phyloP scores from a whole-genome alignment of 2,329 filamentous ascomycete genomes.

The Lecanoromycetidae sp. region DNA sequence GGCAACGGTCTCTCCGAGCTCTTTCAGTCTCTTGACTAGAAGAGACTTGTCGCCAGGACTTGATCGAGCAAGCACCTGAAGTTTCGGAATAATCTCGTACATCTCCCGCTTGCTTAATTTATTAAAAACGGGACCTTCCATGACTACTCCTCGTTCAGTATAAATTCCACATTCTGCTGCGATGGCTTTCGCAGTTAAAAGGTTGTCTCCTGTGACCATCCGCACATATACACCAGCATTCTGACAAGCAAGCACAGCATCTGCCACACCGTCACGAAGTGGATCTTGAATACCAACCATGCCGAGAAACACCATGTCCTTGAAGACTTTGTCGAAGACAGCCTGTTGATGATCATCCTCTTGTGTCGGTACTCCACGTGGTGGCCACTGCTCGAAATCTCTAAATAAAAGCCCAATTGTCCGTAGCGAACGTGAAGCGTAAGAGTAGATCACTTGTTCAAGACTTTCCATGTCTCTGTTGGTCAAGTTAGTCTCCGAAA shows the following conservation, averaged over 20 bases:
- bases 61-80: constrained; percentile 61
- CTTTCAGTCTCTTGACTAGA: constrained; percentile 58
- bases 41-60: constrained; percentile 68
- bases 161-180: constrained; percentile 68
- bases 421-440: constrained; percentile 66
- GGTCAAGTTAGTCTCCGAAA: constrained; percentile 41
- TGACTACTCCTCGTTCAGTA: constrained; percentile 53
- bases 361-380: constrained; percentile 44
- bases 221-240: constrained; percentile 65
- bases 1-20: constrained; percentile 63
- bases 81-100: constrained; percentile 52
- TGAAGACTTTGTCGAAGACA: constrained; percentile 55
- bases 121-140: constrained; percentile 69
- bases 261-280: constrained; percentile 59
- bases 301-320: constrained; percentile 54
- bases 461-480: constrained; percentile 47
- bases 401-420: constrained; percentile 76
- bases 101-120: constrained; percentile 56
- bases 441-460: constrained; percentile 58
- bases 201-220: constrained; percentile 80
- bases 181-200: constrained; percentile 66
- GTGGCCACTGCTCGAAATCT: constrained; percentile 78
- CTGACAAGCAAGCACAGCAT: constrained; percentile 62
- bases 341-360: constrained; percentile 50
- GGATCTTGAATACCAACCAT: constrained; percentile 75